phyloP scores from a whole-genome alignment of 2,329 filamentous ascomycete species.

The Coniochaeta pulveracea region DNA sequence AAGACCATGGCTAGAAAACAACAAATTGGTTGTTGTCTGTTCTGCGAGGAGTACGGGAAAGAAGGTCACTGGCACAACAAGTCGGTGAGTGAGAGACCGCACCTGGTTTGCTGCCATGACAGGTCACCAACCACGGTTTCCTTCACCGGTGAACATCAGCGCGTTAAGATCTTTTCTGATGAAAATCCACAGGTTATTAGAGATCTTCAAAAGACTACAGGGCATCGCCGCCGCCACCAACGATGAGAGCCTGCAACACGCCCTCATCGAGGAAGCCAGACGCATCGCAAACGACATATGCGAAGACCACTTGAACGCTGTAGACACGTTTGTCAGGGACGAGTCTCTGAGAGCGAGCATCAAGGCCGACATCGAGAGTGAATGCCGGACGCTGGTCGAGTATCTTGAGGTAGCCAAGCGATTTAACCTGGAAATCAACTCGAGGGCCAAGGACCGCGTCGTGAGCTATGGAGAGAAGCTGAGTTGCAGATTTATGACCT shows the following conservation, averaged over 20 bases:
- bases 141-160: too few relatives aligned
- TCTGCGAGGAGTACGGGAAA: constrained; percentile 90
- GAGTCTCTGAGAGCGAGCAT: constrained; percentile 46
- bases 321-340: constrained; percentile 49
- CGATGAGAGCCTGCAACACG: constrained; percentile 38
- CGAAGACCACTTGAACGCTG: constrained; percentile 68
- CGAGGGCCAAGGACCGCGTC: constrained; percentile 73
- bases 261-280: constrained; percentile 53
- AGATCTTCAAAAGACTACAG: constrained; percentile 46
- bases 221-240: constrained; percentile 40
- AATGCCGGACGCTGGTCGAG: constrained; percentile 73
- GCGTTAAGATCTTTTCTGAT: neutral
- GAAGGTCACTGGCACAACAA: constrained; percentile 91
- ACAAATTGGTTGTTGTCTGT: constrained; percentile 85
- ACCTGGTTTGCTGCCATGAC: too few relatives aligned
- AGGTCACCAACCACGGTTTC: too few relatives aligned
- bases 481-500: constrained; percentile 84
- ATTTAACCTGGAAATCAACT: constrained; percentile 65
- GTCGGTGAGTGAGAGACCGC: constrained; percentile 53
- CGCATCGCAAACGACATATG: constrained; percentile 71
- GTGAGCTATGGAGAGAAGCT: constrained; percentile 94
- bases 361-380: constrained; percentile 55
- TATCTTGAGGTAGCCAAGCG: constrained; percentile 54
- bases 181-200: constrained; percentile 40
- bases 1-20: constrained; percentile 50